A percentile compares a stretch with the other conserved stretches of the same genome.
Evolutionary conservation across 768 basidiomycete species (phyloP).

Genomic region (Mycena galericulata): DNA sequence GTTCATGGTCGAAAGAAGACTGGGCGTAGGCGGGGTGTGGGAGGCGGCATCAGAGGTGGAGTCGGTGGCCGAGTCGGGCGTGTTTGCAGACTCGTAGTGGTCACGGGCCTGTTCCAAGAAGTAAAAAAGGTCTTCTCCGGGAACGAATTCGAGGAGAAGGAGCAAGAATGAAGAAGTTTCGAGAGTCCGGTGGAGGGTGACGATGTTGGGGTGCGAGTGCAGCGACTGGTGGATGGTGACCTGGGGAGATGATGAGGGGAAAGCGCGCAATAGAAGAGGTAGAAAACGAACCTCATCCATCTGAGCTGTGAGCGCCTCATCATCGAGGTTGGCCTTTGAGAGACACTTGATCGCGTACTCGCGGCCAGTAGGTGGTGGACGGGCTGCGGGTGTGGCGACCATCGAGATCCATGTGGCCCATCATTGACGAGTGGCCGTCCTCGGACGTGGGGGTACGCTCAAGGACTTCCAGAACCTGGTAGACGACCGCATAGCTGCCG

Average conservation of each 20-base stretch:
- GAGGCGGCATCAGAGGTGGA: conserved; percentile 48
- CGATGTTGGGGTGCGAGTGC: conserved; percentile 91
- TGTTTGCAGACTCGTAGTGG: conserved; percentile 69
- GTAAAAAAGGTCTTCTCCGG: conserved; percentile 97
- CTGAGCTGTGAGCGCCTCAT: conserved; percentile 89
- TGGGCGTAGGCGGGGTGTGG: conserved; percentile 92
- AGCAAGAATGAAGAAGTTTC: conserved; percentile 93
- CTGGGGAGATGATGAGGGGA: conserved; percentile 51
- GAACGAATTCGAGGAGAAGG: conserved; percentile 94
- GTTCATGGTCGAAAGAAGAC: conserved; percentile 85
- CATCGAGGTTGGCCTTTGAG: conserved; percentile 92
- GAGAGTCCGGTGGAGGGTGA: conserved; percentile 92
- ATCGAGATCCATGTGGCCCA: conserved; percentile 68
- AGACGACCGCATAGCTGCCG: conserved; percentile 94
- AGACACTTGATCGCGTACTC: conserved; percentile 97
- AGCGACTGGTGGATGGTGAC: conserved; percentile 96
- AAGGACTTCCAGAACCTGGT: conserved; percentile 85
- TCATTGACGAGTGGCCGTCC: conserved; percentile 67
- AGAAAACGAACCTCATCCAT: conserved; percentile 80
- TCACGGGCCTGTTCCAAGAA: conserved; percentile 97
- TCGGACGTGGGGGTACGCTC: conserved; percentile 61
- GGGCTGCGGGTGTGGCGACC: conserved; percentile 47
- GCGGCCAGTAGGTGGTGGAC: conserved; percentile 71
- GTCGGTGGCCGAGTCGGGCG: conserved; percentile 50
- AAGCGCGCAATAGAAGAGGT: conserved; percentile 12